These are phyloP conservation scores for Talaromyces rugulosus DNA, from an alignment of 2,329 filamentous ascomycete genomes.

Conservation along the genomic window DNA sequence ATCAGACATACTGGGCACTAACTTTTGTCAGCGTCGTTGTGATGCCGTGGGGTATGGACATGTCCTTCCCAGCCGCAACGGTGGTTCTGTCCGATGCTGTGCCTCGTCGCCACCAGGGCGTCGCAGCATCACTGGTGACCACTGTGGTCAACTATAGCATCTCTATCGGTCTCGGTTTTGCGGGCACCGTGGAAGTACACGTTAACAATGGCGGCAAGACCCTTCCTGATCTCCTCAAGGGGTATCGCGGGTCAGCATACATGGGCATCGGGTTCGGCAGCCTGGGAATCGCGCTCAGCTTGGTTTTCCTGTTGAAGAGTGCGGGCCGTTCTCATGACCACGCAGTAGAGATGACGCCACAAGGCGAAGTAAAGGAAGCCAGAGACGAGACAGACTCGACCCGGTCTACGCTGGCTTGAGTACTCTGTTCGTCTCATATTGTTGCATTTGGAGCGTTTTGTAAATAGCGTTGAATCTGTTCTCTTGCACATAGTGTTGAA, in stretches of 20 bases:
- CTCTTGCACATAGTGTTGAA: neutral
- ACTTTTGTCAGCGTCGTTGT: conserved; percentile 26
- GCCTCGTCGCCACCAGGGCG: conserved; percentile 45
- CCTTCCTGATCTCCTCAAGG: conserved; percentile 25
- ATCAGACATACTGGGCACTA: conserved; percentile 42
- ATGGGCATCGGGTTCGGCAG: conserved; percentile 33
- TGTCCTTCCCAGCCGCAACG: conserved; percentile 61
- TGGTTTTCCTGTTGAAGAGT: conserved; percentile 8
- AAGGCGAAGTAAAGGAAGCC: neutral
- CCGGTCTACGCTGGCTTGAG: neutral
- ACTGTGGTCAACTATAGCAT: conserved; percentile 68
- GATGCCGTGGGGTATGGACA: conserved; percentile 46
- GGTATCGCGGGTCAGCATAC: conserved; percentile 39
- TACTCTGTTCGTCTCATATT: neutral
- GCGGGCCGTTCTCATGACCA: neutral
- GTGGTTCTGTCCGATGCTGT: conserved; percentile 57
- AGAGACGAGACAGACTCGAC: neutral
- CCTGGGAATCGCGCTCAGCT: conserved; percentile 19
- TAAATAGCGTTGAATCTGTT: neutral
- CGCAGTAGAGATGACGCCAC: neutral
- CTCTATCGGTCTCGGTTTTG: conserved; percentile 62
- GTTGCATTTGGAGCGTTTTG: neutral
- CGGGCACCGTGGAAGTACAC: conserved; percentile 58
- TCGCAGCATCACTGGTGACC: conserved; percentile 56
- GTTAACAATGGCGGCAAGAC: conserved; percentile 34